Evolutionary conservation across 176 grass and related monocot species (phyloP), one percentile per base, ranked within the genome.

Genomic region (Eleusine coracana): DNA sequence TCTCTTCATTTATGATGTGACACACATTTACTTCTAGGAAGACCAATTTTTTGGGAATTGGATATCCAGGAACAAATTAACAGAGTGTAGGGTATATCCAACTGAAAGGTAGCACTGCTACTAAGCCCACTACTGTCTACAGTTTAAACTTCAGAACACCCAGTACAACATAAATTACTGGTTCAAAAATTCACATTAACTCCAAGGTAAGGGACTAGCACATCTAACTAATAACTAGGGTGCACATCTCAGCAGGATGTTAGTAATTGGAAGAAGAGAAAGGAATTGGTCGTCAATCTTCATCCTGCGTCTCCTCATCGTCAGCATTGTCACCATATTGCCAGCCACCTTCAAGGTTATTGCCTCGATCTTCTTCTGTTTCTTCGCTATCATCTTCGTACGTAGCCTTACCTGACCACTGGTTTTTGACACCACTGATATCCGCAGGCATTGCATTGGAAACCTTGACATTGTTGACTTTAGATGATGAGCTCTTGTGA

Each of bases 291-390:
- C 2, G 42, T 87, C 84, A 96, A 76, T 93, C 88, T 89, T 96
- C 94, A 89, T 93, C 86, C 62, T 89, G 88, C 9, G 91, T 96
- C 65, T 96, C 93, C 72, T 92, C 94, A 40, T 96, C 86, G 52
- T 95, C 90, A 37, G 63, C 86, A 65, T 96, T 91, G 58, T 73
- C 83, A 63, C 72, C 63, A 59, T 92, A 95, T 39, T 82, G 79
- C 86, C 87, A 92, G 8, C 87, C 89, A 68, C 85, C 79, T 21
- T 91, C 84, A 55, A 68, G 70, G 20, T 84, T 89, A 51, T 91
- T 84, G 42, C 89, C 91, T 0, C 66, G 79, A 3, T 96, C 93
- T 86, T 90, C 88, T 70, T 96, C 86, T 0, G 78, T 86, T 74
- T 91, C 92, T 75, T 89, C 90, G 41, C 89, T 88, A n/a, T 90